A percentile compares a stretch with the other conserved stretches of the same genome.
Conservation (phyloP, 129 eudicot genomes). For the Silybum marianum region DNA sequence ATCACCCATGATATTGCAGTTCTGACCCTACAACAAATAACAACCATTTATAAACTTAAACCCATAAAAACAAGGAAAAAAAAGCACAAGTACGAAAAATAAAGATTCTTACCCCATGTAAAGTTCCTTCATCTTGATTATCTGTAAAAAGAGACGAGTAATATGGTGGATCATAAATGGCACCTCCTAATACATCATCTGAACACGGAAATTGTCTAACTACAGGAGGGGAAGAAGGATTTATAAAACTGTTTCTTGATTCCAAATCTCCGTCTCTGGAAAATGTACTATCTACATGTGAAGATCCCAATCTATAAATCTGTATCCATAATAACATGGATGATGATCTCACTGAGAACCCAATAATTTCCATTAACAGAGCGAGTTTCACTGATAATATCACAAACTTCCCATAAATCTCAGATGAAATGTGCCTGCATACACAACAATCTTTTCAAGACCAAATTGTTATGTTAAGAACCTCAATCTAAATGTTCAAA, state of each 20-base stretch:
- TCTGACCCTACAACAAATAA: conserved; percentile 42
- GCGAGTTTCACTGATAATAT: conserved; percentile 68
- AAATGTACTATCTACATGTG: conserved; percentile 53
- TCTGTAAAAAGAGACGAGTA: conserved; percentile 83
- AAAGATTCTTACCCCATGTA: conserved; percentile 51
- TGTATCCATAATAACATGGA: conserved; percentile 87
- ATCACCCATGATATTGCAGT: conserved; percentile 44
- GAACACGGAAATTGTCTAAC: conserved; percentile 55
- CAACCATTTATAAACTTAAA: conserved; percentile 15
- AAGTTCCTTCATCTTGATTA: conserved; percentile 49
- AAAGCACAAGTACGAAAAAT: neutral
- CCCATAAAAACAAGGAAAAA: neutral
- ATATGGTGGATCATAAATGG: conserved; percentile 81
- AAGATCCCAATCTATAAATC: conserved; percentile 91
- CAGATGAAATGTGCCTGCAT: conserved; percentile 80
- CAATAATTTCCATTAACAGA: conserved; percentile 79
- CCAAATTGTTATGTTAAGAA: neutral
- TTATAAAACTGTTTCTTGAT: conserved; percentile 81
- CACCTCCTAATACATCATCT: conserved; percentile 77
- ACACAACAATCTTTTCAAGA: conserved; percentile 13
- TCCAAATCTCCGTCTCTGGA: conserved; percentile 73
- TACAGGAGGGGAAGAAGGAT: conserved; percentile 74
- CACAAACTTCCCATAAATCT: conserved; percentile 57
- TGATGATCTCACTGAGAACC: conserved; percentile 62
- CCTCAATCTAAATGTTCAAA: neutral